Base-by-base conservation (phyloP, 768 basidiomycete species). In the Leccinum disarticulatum region DNA sequence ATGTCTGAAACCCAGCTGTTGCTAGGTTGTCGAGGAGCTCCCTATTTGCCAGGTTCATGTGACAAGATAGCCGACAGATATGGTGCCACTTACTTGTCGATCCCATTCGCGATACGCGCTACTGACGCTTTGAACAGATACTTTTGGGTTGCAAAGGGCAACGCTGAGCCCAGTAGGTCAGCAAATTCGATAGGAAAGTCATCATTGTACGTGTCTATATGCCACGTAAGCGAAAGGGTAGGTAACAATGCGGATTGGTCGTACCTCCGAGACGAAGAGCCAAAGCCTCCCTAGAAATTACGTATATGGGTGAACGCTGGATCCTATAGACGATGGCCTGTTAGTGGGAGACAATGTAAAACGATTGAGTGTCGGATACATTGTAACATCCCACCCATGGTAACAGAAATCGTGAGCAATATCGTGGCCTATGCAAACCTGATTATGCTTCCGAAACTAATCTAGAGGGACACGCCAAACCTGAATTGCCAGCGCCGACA, bases 401-500 rank as follows among this genome's bases (percentile, higher is more conserved):
- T 65, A 59, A 58, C 50, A 65, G 15, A 74, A 61, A 57, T 77
- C 76, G 36, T 70, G 73, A 1, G 75, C 73, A 43, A 80, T 77
- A 46, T 80, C 78, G 53, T 77, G 77, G 9, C 64, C 76, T 73
- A 35, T 43, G 22, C 28, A 52, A 47, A n/a, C 10, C 4, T 63
- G 41, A 63, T 25, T 43, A 13, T 27, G 19, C 11, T n/a, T 13
- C 14, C 13, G 35, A 56, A 55, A 46, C 30, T 28, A 65, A 35
- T 67, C n/a, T 36, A 54, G 27, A 43, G 10, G 11, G 17, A 35
- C 38, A 33, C 14, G 28, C 48, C 55, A 28, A 54, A 82, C 82
- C 83, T 43, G 86, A 86, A 52, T 82, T 87, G 53, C 83, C 80
- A 13, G 87, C 81, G 4, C 88, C 87, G 8, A 90, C 75, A 10